A percentile compares a stretch with the other conserved stretches of the same genome.
These are phyloP conservation scores for Mortierella sp. DNA, from an alignment of 371 early-diverging fungal species.

Conservation along the genomic window DNA sequence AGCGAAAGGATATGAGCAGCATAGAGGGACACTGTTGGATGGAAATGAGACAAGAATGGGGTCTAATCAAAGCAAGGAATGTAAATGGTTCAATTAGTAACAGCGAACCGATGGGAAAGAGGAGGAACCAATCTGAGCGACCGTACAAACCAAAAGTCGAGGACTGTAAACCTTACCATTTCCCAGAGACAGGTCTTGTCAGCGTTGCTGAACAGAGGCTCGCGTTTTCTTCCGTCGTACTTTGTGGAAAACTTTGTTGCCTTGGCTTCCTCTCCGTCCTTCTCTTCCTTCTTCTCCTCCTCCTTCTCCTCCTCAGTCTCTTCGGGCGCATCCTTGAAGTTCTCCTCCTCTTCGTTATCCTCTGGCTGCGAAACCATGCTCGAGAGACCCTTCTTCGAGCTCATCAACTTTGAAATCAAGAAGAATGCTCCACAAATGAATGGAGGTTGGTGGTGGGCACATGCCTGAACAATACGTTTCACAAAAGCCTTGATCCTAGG, in stretches of 20 bases:
- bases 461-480: conserved; percentile 89
- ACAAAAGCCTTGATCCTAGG: conserved; percentile 84
- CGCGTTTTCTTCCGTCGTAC: conserved; percentile 90
- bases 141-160: neutral
- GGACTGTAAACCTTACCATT: conserved; percentile 61
- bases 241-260: conserved; percentile 37
- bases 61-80: conserved; percentile 48
- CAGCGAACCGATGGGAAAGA: neutral
- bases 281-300: conserved; percentile 18
- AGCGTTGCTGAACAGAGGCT: conserved; percentile 87
- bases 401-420: conserved; percentile 79
- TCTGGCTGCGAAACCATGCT: conserved; percentile 76
- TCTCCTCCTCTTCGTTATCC: conserved; percentile 75
- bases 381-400: conserved; percentile 61
- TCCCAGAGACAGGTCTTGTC: conserved; percentile 92
- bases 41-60: conserved; percentile 84
- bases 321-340: conserved; percentile 58
- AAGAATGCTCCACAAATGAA: conserved; percentile 89
- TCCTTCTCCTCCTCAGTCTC: conserved; percentile 58
- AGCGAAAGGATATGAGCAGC: conserved; percentile 77
- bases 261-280: conserved; percentile 20
- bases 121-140: neutral
- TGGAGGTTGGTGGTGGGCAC: conserved; percentile 80
- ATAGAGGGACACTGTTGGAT: conserved; percentile 90
- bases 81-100: conserved; percentile 6